Conservation (phyloP, 805 yeast genomes). For the Myxozyma geophila region DNA sequence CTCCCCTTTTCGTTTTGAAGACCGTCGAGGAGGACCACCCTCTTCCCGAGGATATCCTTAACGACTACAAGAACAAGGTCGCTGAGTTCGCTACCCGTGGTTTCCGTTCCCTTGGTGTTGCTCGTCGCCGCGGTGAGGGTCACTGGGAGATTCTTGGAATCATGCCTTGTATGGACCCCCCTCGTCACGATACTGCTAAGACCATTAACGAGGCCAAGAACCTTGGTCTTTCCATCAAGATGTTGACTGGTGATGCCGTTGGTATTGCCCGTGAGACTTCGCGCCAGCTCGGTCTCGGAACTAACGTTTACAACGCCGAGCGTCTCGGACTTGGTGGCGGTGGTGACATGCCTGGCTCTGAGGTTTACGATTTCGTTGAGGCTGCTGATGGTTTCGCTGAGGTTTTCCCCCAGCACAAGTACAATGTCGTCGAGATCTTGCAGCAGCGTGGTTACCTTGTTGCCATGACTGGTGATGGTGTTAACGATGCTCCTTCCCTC, state of each 20-base stretch:
- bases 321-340: slow-evolving; percentile 92
- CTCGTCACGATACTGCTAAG: slow-evolving; percentile 96
- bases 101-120: slow-evolving; percentile 98
- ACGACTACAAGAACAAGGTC: slow-evolving; percentile 94
- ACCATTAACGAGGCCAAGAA: slow-evolving; percentile 89
- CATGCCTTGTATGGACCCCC: slow-evolving; percentile 99
- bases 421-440: slow-evolving; percentile 67
- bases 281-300: slow-evolving; percentile 95
- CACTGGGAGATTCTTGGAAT: slow-evolving; percentile 98
- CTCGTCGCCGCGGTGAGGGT: slow-evolving; percentile 97
- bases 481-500: slow-evolving; percentile 69
- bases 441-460: slow-evolving; percentile 68
- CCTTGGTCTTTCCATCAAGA: slow-evolving; percentile 93
- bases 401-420: slow-evolving; percentile 71
- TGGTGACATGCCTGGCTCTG: slow-evolving; percentile 68
- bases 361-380: slow-evolving; percentile 69
- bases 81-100: slow-evolving; percentile 98
- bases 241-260: slow-evolving; percentile 99
- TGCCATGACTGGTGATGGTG: slow-evolving; percentile 76
- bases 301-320: slow-evolving; percentile 95
- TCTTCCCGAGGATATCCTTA: slow-evolving; percentile 89
- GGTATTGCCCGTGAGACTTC: slow-evolving; percentile 99
- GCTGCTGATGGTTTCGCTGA: slow-evolving; percentile 94
- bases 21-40: slow-evolving; percentile 98
- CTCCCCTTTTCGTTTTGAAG: slow-evolving; percentile 94